phyloP scores from a whole-genome alignment of 805 yeast genomes.

The Kuraishia hungarica region DNA sequence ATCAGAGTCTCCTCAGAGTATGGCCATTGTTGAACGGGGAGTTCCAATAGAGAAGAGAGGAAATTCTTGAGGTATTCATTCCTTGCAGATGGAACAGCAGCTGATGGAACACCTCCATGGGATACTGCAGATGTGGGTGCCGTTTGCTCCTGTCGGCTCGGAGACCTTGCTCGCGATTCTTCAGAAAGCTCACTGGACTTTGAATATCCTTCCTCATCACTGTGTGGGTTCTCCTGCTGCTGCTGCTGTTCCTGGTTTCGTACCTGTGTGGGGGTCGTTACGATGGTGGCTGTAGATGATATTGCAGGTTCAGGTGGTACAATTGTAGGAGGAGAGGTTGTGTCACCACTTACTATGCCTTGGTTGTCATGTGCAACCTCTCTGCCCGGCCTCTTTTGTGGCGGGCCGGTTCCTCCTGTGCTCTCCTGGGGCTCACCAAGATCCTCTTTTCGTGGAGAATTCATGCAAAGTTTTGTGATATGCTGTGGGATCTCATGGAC shows the following conservation, averaged over 20 bases:
- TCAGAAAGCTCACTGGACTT: not conserved
- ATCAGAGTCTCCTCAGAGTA: conserved; percentile 26
- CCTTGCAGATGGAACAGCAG: not conserved
- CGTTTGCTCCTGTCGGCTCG: not conserved
- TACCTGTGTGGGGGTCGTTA: no score
- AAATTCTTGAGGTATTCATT: not conserved
- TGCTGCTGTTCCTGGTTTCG: not conserved
- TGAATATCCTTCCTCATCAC: not conserved
- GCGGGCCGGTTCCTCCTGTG: not conserved
- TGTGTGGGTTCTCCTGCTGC: not conserved
- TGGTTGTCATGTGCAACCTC: no score
- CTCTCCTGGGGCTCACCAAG: not conserved
- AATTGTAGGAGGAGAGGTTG: no score
- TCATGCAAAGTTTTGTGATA: not conserved
- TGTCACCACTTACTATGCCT: no score
- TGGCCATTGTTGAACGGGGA: conserved; percentile 17
- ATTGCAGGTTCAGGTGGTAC: not conserved
- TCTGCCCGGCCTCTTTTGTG: not conserved
- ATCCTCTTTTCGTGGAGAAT: not conserved
- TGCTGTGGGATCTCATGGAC: not conserved
- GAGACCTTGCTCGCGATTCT: not conserved
- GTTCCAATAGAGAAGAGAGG: conserved; percentile 1
- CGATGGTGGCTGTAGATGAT: no score
- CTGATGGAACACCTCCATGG: not conserved
- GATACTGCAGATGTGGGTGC: not conserved